Evolutionary conservation across 495 filamentous ascomycete species (phyloP).

Genomic region (Xylaria scruposa): DNA sequence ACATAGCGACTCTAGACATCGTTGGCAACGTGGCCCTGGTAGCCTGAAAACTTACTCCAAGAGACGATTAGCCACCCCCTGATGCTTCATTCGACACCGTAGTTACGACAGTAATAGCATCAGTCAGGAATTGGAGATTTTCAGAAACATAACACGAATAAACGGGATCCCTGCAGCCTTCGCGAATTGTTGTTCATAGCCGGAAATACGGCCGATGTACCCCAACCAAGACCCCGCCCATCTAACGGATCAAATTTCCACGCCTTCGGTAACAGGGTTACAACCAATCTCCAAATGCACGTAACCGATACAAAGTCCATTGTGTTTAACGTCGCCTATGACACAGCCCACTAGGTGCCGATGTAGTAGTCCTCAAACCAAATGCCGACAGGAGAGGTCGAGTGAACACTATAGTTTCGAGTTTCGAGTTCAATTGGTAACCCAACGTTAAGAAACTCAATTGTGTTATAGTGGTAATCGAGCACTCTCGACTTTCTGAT

Average conservation of each 20-base stretch:
- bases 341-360: neutral
- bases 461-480: neutral
- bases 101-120: neutral
- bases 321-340: neutral
- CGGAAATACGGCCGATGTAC: neutral
- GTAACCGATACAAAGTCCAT: neutral
- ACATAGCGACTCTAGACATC: slow-evolving; percentile 6
- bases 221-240: neutral
- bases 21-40: neutral
- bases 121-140: neutral
- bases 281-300: neutral
- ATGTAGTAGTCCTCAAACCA: no score
- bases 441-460: neutral
- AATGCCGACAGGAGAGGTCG: neutral
- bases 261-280: neutral
- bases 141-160: neutral
- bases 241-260: neutral
- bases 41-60: neutral
- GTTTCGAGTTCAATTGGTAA: neutral
- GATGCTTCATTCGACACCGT: neutral
- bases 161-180: neutral
- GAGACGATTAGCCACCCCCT: neutral
- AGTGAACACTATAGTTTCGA: neutral
- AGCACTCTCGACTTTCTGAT: neutral
- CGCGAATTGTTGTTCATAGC: neutral